phyloP scores from a whole-genome alignment of 345 rosid species.

The Geranium brycei region DNA sequence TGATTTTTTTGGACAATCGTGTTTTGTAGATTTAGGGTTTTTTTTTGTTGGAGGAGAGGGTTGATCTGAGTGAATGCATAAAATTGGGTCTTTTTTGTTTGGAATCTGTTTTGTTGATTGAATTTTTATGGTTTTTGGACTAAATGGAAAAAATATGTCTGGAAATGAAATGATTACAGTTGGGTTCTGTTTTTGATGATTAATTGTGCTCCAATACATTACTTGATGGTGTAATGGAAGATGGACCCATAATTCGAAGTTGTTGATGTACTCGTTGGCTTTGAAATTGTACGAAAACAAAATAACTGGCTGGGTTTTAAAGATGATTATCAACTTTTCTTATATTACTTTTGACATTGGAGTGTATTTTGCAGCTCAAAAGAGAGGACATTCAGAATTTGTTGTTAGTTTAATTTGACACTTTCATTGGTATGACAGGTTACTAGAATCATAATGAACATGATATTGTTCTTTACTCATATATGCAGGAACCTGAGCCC shows the following conservation, averaged over 20 bases:
- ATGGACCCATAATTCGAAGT: not conserved
- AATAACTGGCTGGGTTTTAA: no score
- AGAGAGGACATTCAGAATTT: not conserved
- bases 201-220: no score
- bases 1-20: not conserved
- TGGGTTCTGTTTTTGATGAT: no score
- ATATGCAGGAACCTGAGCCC: conserved; percentile 83
- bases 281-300: not conserved
- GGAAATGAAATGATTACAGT: no score
- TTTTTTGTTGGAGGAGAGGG: not conserved
- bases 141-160: no score
- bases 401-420: not conserved
- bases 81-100: not conserved
- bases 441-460: no score
- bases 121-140: no score
- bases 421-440: not conserved
- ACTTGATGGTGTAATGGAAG: not conserved
- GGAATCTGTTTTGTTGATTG: not conserved
- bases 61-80: not conserved
- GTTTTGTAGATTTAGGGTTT: not conserved
- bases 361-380: not conserved
- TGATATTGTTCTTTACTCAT: not conserved
- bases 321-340: not conserved
- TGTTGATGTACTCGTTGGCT: not conserved
- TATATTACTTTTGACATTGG: not conserved